phyloP scores from a whole-genome alignment of 805 yeast species.

The Saturnispora saitoi region DNA sequence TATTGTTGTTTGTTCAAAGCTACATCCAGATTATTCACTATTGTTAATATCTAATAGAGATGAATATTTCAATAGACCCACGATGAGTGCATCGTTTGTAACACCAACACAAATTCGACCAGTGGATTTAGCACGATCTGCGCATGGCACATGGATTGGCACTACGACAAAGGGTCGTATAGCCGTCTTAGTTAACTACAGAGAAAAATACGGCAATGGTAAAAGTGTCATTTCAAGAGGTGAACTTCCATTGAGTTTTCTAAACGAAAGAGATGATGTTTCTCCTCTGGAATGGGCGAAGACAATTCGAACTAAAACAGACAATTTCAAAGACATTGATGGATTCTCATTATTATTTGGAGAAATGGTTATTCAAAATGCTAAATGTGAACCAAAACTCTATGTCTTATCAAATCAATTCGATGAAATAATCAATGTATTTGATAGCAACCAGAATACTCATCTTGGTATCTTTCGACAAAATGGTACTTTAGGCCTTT shows the following conservation, averaged over 20 bases:
- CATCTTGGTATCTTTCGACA: slow-evolving; percentile 3
- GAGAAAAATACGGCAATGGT: slow-evolving; percentile 35
- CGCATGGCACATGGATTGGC: slow-evolving; percentile 92
- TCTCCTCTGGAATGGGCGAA: slow-evolving; percentile 39
- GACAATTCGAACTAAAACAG: slow-evolving; percentile 21
- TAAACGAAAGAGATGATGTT: slow-evolving; percentile 22
- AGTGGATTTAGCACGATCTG: slow-evolving; percentile 58
- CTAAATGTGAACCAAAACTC: slow-evolving; percentile 26
- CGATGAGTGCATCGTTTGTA: slow-evolving; percentile 44
- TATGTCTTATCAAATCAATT: slow-evolving; percentile 43
- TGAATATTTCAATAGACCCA: slow-evolving; percentile 69
- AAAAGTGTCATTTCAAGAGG: slow-evolving; percentile 35
- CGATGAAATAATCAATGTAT: slow-evolving; percentile 20
- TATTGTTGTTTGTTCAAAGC: slow-evolving; percentile 57
- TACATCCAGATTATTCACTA: slow-evolving; percentile 67
- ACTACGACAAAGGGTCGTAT: slow-evolving; percentile 44
- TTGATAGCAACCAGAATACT: slow-evolving; percentile 8
- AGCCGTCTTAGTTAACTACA: slow-evolving; percentile 68
- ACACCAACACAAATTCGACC: slow-evolving; percentile 47
- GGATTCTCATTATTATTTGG: slow-evolving; percentile 62
- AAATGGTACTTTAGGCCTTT: slow-evolving; percentile 44
- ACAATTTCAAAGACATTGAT: slow-evolving; percentile 36
- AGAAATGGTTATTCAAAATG: slow-evolving; percentile 21
- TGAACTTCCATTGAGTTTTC: slow-evolving; percentile 32
- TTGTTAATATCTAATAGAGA: slow-evolving; percentile 79